Percentiles rank a stretch among this genome's conserved stretches.
Conservation (phyloP, 2,329 filamentous ascomycete species). For the Ascomycota sp. region DNA sequence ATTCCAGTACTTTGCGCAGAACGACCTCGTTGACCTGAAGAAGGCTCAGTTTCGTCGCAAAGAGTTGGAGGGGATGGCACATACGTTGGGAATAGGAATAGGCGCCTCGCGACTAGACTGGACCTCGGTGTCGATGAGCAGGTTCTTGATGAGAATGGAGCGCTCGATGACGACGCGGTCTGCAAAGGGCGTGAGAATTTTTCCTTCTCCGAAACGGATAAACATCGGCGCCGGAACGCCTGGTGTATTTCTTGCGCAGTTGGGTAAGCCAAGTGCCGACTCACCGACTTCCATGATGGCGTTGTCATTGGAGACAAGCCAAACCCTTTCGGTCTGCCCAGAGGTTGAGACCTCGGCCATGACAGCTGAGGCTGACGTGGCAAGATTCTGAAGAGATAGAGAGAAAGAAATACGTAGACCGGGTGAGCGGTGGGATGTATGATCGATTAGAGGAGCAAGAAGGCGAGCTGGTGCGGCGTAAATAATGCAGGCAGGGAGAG, state of each 20-base stretch:
- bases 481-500: no score
- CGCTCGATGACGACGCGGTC: constrained; percentile 76
- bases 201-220: no score
- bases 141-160: constrained; percentile 91
- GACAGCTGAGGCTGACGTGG: no score
- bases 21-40: constrained; percentile 73
- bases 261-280: constrained; percentile 8
- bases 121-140: constrained; percentile 75
- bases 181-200: constrained; percentile 14
- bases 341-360: constrained; percentile 2
- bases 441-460: no score
- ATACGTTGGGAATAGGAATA: constrained; percentile 73
- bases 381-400: no score
- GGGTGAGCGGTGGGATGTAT: no score
- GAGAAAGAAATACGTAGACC: no score
- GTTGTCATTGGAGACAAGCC: constrained; percentile 30
- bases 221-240: no score
- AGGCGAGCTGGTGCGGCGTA: no score
- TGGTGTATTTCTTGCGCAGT: no score
- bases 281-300: constrained; percentile 25
- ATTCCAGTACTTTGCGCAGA: constrained; percentile 89
- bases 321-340: constrained; percentile 17
- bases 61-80: constrained; percentile 6
- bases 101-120: constrained; percentile 34
- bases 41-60: background rate